These are phyloP conservation scores for Blastobotrys attinorum DNA, from an alignment of 805 yeast species.

Conservation along the genomic window DNA sequence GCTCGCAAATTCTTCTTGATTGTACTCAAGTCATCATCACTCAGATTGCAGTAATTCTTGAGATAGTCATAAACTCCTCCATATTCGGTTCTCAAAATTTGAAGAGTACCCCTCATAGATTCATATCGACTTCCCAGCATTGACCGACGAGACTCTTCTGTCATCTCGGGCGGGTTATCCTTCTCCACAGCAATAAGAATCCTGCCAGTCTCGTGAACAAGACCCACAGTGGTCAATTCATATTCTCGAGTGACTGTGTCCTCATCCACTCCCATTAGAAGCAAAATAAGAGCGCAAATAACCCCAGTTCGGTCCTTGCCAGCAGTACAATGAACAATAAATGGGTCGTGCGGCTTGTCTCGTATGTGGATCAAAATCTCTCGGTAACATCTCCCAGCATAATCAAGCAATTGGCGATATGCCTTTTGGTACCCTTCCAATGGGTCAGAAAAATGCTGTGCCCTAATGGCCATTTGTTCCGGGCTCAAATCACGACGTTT, in stretches of 20 bases:
- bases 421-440: slow-evolving; percentile 49
- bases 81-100: slow-evolving; percentile 40
- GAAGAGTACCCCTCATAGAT: slow-evolving; percentile 59
- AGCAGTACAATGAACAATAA: slow-evolving; percentile 72
- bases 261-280: slow-evolving; percentile 57
- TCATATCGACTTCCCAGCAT: slow-evolving; percentile 59
- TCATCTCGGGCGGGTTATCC: slow-evolving; percentile 26
- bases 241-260: slow-evolving; percentile 66
- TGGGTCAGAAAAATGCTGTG: slow-evolving; percentile 41
- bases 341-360: slow-evolving; percentile 43
- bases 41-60: slow-evolving; percentile 37
- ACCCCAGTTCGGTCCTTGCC: slow-evolving; percentile 86
- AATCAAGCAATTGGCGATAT: slow-evolving; percentile 48
- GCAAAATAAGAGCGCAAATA: slow-evolving; percentile 56
- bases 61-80: slow-evolving; percentile 49
- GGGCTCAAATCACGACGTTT: slow-evolving; percentile 52
- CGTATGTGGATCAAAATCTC: slow-evolving; percentile 47
- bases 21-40: slow-evolving; percentile 35
- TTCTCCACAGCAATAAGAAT: slow-evolving; percentile 14
- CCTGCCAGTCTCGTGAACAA: slow-evolving; percentile 15
- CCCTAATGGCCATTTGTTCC: slow-evolving; percentile 48
- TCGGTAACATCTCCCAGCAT: slow-evolving; percentile 32
- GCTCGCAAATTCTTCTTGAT: slow-evolving; percentile 29
- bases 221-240: slow-evolving; percentile 62
- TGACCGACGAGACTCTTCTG: slow-evolving; percentile 24